A percentile compares a stretch with the other conserved stretches of the same genome.
These are phyloP conservation scores for Candida lessepsii DNA, from an alignment of 805 yeast species.

Conservation along the genomic window DNA sequence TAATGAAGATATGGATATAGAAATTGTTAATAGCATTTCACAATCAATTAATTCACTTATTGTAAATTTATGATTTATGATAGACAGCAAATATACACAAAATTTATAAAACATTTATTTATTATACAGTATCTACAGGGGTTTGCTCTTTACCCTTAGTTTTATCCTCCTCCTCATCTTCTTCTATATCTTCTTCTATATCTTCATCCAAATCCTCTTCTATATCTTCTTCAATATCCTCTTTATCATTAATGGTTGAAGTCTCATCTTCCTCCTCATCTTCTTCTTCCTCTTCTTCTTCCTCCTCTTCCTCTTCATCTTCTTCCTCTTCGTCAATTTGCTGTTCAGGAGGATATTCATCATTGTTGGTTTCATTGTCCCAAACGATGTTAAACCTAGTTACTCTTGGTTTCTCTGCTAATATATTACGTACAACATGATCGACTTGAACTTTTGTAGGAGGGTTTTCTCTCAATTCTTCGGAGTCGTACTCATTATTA, in stretches of 20 bases:
- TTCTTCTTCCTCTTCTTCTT: conserved; percentile 56
- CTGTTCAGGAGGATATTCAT: conserved; percentile 78
- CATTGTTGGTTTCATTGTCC: conserved; percentile 73
- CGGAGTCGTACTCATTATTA: conserved; percentile 92
- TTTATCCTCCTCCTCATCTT: neutral
- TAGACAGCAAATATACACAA: conserved; percentile 6
- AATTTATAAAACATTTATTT: conserved; percentile 5
- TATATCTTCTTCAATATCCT: conserved; percentile 42
- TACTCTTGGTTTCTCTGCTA: conserved; percentile 97
- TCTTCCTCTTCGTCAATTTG: conserved; percentile 63
- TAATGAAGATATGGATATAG: conserved; percentile 21
- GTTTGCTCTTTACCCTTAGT: conserved; percentile 8
- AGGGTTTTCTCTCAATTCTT: conserved; percentile 89
- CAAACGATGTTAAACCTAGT: conserved; percentile 96
- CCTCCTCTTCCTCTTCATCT: conserved; percentile 54
- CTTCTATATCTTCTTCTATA: conserved; percentile 12
- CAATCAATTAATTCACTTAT: conserved; percentile 30
- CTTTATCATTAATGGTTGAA: conserved; percentile 19
- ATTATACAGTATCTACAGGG: conserved; percentile 11
- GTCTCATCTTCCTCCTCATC: conserved; percentile 42
- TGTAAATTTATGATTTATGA: conserved; percentile 17
- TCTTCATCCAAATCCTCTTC: conserved; percentile 24
- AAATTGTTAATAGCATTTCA: conserved; percentile 29
- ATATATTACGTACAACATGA: conserved; percentile 87
- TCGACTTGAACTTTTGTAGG: conserved; percentile 92